Conservation (phyloP, 345 rosid genomes). For the Capsella bursapastoris region DNA sequence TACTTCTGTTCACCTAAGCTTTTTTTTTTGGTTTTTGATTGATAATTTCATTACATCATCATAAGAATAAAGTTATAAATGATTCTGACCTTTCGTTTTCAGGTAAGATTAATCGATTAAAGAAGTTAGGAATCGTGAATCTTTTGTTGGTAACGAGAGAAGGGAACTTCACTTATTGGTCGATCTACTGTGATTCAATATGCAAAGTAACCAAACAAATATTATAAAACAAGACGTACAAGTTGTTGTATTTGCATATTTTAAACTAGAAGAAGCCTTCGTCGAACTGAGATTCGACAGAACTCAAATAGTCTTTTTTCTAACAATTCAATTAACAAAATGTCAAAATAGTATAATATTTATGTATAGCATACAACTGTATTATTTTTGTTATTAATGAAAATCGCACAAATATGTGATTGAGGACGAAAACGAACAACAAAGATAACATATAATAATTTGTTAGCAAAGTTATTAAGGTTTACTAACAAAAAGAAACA, state of each 20-base stretch:
- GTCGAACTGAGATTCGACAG: conserved; percentile 28
- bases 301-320: conserved; percentile 15
- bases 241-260: conserved; percentile 8
- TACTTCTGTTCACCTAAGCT: not conserved
- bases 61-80: conserved; percentile 14
- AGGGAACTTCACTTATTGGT: conserved; percentile 23
- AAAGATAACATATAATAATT: no score
- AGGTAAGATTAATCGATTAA: not conserved
- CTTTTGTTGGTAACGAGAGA: conserved; percentile 7
- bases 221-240: not conserved
- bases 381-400: not conserved
- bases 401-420: no score
- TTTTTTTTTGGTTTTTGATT: not conserved
- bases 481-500: no score
- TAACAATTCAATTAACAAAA: conserved; percentile 10
- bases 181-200: conserved; percentile 29
- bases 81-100: not conserved
- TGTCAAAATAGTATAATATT: not conserved
- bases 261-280: conserved; percentile 10
- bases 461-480: no score
- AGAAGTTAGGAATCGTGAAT: not conserved
- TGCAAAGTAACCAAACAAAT: conserved; percentile 7
- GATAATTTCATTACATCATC: not conserved
- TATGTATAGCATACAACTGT: not conserved
- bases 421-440: no score